These are phyloP conservation scores for Dictyophora rubrovolvata DNA, from an alignment of 768 basidiomycete species.

Conservation along the genomic window DNA sequence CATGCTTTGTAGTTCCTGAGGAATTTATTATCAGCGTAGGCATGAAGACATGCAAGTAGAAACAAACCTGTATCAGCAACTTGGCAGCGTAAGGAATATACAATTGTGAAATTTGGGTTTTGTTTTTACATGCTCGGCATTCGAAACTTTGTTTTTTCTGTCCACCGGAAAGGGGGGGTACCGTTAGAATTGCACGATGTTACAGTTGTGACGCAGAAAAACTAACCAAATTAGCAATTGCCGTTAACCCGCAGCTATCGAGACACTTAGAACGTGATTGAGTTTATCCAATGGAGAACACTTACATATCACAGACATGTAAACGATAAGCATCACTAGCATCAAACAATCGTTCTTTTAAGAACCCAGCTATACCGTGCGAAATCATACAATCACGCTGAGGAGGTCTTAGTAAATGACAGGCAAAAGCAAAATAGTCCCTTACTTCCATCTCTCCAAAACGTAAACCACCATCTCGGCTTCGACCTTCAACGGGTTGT, in stretches of 20 bases:
- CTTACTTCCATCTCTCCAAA: slow-evolving; percentile 97
- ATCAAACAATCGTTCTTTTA: slow-evolving; percentile 95
- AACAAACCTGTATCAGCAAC: slow-evolving; percentile 79
- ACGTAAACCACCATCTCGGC: slow-evolving; percentile 95
- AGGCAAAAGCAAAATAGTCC: background rate
- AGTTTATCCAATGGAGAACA: slow-evolving; percentile 12
- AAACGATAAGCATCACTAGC: slow-evolving; percentile 88
- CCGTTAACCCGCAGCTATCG: slow-evolving; percentile 82
- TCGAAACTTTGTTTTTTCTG: slow-evolving; percentile 98
- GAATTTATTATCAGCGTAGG: slow-evolving; percentile 4
- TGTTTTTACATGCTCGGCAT: slow-evolving; percentile 96
- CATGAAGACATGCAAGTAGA: background rate
- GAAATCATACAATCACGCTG: slow-evolving; percentile 98
- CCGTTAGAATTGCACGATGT: slow-evolving; percentile 5
- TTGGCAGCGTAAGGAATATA: slow-evolving; percentile 97
- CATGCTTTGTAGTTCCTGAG: slow-evolving; percentile 88
- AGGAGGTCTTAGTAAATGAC: background rate
- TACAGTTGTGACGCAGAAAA: background rate
- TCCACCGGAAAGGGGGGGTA: background rate
- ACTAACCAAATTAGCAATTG: slow-evolving; percentile 89
- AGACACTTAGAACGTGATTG: slow-evolving; percentile 10
- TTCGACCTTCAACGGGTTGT: slow-evolving; percentile 97
- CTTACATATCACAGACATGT: slow-evolving; percentile 94
- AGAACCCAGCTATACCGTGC: slow-evolving; percentile 94
- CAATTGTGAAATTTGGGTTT: slow-evolving; percentile 84